phyloP scores from a whole-genome alignment of 2,329 filamentous ascomycete genomes.

The Bipolaris bicolor region DNA sequence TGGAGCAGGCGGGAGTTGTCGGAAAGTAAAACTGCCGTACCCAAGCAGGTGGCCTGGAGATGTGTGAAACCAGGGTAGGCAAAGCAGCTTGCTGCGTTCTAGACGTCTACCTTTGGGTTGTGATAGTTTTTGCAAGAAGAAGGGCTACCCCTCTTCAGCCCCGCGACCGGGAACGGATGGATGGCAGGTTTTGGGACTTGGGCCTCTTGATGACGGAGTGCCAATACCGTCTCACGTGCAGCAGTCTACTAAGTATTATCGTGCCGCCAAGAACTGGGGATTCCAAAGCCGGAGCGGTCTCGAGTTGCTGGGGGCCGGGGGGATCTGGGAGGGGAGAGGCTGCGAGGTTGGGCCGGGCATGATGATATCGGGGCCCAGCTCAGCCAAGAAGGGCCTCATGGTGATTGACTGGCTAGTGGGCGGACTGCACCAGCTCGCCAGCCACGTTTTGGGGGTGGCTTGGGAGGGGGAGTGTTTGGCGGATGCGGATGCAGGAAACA shows the following conservation, averaged over 20 bases:
- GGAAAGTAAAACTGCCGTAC: slow-evolving; percentile 3
- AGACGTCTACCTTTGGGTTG: not conserved
- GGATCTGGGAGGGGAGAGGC: slow-evolving; percentile 1
- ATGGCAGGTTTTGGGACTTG: slow-evolving; percentile 7
- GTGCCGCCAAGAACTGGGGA: slow-evolving; percentile 7
- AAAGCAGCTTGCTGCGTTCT: slow-evolving; percentile 2
- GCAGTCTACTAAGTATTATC: not conserved
- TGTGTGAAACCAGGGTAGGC: slow-evolving; percentile 3
- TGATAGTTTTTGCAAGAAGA: not conserved
- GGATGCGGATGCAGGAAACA: not conserved
- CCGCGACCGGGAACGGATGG: slow-evolving; percentile 11
- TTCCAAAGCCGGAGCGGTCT: not conserved
- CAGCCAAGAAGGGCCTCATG: slow-evolving; percentile 8
- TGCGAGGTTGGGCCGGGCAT: slow-evolving; percentile 12
- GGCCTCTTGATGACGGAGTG: slow-evolving; percentile 8
- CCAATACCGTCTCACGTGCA: slow-evolving; percentile 12
- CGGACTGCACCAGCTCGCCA: not conserved
- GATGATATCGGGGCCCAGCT: not conserved
- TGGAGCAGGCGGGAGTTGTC: slow-evolving; percentile 11
- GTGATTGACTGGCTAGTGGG: slow-evolving; percentile 1
- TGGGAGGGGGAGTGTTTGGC: not conserved
- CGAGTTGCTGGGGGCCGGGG: slow-evolving; percentile 4
- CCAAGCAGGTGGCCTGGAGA: not conserved
- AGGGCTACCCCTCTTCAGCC: slow-evolving; percentile 18
- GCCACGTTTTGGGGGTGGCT: slow-evolving; percentile 2